Evolutionary conservation across 2,329 filamentous ascomycete species (phyloP).

Genomic region (Ceratocystis harringtonii): DNA sequence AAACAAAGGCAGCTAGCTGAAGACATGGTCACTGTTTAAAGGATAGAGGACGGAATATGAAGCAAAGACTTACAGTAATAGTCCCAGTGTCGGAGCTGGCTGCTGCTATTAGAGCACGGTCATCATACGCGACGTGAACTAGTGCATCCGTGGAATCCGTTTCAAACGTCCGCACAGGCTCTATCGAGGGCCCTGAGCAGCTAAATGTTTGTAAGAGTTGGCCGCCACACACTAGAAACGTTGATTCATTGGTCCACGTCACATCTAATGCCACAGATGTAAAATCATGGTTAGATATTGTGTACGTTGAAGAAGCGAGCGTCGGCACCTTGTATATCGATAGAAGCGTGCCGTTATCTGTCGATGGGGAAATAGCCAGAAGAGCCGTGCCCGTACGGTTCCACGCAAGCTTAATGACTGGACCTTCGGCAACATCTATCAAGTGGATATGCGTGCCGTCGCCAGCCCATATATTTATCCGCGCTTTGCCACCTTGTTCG

Average conservation of each 20-base stretch:
- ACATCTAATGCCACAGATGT: conserved; percentile 39
- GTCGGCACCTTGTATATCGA: conserved; percentile 24
- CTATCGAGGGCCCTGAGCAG: conserved; percentile 34
- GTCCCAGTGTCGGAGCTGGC: conserved; percentile 41
- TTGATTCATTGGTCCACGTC: conserved; percentile 42
- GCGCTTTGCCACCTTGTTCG: conserved; percentile 36
- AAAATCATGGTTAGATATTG: conserved; percentile 36
- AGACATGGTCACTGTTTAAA: neutral
- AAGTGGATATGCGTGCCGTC: conserved; percentile 38
- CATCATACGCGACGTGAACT: conserved; percentile 42
- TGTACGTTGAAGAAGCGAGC: conserved; percentile 27
- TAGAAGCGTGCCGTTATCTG: conserved; percentile 29
- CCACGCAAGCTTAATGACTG: conserved; percentile 47
- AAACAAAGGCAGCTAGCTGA: neutral
- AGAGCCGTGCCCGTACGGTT: conserved; percentile 41
- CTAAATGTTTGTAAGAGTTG: conserved; percentile 36
- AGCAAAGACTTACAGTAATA: conserved; percentile 39
- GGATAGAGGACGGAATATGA: neutral
- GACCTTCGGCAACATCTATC: conserved; percentile 44
- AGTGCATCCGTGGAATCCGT: conserved; percentile 40
- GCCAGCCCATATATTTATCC: conserved; percentile 40
- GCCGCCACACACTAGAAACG: conserved; percentile 45
- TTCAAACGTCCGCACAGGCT: conserved; percentile 34
- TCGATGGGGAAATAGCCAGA: conserved; percentile 36
- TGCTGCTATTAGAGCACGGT: conserved; percentile 40